These are phyloP conservation scores for Hypoxylon fragiforme DNA, from an alignment of 495 filamentous ascomycete species.

Conservation along the genomic window DNA sequence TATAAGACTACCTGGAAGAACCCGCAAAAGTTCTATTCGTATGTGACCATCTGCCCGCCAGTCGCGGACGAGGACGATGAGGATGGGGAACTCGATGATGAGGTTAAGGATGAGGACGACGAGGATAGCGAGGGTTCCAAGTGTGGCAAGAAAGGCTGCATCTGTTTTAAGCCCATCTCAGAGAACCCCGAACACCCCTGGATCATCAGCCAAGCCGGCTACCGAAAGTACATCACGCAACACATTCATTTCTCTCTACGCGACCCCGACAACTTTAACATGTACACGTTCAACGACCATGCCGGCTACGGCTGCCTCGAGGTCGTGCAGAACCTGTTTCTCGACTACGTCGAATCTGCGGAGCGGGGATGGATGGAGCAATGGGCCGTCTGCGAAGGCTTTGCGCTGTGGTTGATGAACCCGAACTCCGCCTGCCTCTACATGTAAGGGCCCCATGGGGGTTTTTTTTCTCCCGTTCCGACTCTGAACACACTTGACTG, in stretches of 20 bases:
- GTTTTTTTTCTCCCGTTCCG: no score
- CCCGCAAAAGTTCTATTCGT: constrained; percentile 37
- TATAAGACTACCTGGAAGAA: constrained; percentile 36
- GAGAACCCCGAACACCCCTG: constrained; percentile 49
- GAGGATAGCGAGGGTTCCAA: constrained; percentile 14
- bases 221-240: constrained; percentile 28
- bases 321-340: constrained; percentile 42
- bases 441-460: no score
- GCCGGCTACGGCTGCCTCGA: constrained; percentile 40
- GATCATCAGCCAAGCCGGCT: constrained; percentile 43
- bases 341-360: constrained; percentile 40
- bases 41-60: constrained; percentile 40
- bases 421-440: no score
- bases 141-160: constrained; percentile 38
- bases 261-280: constrained; percentile 40
- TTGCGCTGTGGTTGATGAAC: constrained; percentile 15
- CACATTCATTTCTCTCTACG: constrained; percentile 28
- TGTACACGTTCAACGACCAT: constrained; percentile 47
- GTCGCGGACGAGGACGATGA: constrained; percentile 34
- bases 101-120: constrained; percentile 12
- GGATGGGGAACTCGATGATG: constrained; percentile 18
- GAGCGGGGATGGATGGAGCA: constrained; percentile 39
- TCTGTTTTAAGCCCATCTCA: constrained; percentile 42
- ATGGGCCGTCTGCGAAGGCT: constrained; percentile 42
- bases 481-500: no score